Evolutionary conservation across 2,329 filamentous ascomycete genomes (phyloP).

Genomic region (Karstenula rhodostoma): DNA sequence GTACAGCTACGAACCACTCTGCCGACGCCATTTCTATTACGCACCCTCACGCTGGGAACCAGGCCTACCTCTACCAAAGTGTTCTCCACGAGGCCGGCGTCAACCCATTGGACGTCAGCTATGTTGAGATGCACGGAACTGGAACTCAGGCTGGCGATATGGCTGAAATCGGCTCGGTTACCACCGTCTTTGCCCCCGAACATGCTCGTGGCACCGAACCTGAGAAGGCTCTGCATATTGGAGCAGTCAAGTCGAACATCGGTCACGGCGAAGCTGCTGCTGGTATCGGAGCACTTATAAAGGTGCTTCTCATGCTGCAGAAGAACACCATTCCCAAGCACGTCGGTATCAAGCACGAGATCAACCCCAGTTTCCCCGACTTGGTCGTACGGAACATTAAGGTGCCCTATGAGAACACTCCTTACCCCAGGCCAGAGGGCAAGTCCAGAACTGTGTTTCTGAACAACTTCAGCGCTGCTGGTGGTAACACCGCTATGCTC

Average conservation of each 20-base stretch:
- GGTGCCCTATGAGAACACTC: slow-evolving; percentile 54
- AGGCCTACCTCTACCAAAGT: slow-evolving; percentile 25
- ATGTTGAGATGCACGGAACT: slow-evolving; percentile 45
- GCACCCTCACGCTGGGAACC: slow-evolving; percentile 33
- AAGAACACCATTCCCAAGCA: slow-evolving; percentile 61
- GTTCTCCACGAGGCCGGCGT: slow-evolving; percentile 45
- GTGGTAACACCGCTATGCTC: slow-evolving; percentile 46
- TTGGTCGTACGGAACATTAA: slow-evolving; percentile 44
- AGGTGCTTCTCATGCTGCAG: slow-evolving; percentile 42
- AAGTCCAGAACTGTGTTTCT: slow-evolving; percentile 31
- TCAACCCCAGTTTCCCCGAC: slow-evolving; percentile 61
- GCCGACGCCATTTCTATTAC: slow-evolving; percentile 45
- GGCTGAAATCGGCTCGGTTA: slow-evolving; percentile 32
- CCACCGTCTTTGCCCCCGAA: slow-evolving; percentile 21
- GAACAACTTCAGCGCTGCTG: slow-evolving; percentile 51
- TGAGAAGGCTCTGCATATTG: slow-evolving; percentile 33
- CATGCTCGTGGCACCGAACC: slow-evolving; percentile 9
- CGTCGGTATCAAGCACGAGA: slow-evolving; percentile 51
- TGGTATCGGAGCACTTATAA: slow-evolving; percentile 43
- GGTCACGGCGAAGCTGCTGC: slow-evolving; percentile 48
- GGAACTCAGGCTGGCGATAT: slow-evolving; percentile 42
- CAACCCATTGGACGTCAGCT: slow-evolving; percentile 40
- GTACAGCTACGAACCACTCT: slow-evolving; percentile 43
- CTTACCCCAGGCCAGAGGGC: slow-evolving; percentile 41
- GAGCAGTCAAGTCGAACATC: slow-evolving; percentile 45